Evolutionary conservation across 805 yeast species (phyloP).

Genomic region (Metschnikowia bowlesiae): DNA sequence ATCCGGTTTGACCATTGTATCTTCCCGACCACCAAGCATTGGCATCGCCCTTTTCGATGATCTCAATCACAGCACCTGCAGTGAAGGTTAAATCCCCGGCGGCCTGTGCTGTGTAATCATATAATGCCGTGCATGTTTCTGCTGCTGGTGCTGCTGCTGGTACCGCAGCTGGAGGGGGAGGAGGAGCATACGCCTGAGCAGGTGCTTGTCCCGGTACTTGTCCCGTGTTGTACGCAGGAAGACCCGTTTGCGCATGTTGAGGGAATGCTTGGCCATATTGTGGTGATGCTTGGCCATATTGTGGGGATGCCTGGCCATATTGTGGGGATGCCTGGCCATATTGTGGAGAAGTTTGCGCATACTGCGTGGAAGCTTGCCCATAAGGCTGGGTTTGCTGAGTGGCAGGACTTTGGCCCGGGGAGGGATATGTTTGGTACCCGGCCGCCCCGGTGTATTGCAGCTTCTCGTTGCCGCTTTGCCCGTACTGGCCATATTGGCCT

Average conservation of each 20-base stretch:
- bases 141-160: constrained; percentile 25
- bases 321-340: constrained; percentile 18
- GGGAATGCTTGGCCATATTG: constrained; percentile 3
- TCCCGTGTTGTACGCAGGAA: constrained; percentile 14
- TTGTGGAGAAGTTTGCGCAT: constrained; percentile 9
- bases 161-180: not conserved
- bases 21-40: constrained; percentile 99
- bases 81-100: constrained; percentile 84
- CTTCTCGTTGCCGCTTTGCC: constrained; percentile 14
- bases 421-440: constrained; percentile 11
- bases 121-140: constrained; percentile 78
- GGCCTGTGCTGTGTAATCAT: constrained; percentile 90
- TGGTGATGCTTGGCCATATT: constrained; percentile 20
- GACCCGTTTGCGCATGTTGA: constrained; percentile 6
- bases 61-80: constrained; percentile 83
- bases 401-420: constrained; percentile 14
- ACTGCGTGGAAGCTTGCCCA: too few relatives aligned
- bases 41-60: constrained; percentile 79
- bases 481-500: constrained; percentile 14
- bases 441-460: constrained; percentile 6
- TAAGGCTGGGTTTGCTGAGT: too few relatives aligned
- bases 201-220: not conserved
- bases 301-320: constrained; percentile 15
- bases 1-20: constrained; percentile 79
- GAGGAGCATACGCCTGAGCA: constrained; percentile 1